These are phyloP conservation scores for Allantophomopsis lycopodina DNA, from an alignment of 2,329 filamentous ascomycete genomes.

Conservation along the genomic window DNA sequence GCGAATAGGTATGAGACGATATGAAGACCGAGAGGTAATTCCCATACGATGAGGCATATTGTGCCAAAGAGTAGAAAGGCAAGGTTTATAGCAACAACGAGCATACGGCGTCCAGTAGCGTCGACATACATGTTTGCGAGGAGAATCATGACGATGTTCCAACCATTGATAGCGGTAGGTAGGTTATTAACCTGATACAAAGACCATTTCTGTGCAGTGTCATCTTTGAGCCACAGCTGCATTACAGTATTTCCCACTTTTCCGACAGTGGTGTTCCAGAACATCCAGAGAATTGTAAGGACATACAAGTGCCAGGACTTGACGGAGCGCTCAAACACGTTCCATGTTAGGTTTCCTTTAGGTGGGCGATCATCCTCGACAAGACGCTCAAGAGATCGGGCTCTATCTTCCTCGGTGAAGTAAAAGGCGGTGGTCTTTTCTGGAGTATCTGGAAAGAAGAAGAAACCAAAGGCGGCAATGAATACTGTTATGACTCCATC, in stretches of 20 bases:
- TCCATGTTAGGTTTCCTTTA: constrained; percentile 27
- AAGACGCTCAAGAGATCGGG: constrained; percentile 24
- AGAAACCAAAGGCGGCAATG: constrained; percentile 34
- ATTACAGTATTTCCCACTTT: constrained; percentile 41
- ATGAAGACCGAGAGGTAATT: constrained; percentile 18
- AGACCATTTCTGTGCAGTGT: constrained; percentile 27
- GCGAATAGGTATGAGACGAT: constrained; percentile 22
- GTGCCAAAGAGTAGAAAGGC: constrained; percentile 17
- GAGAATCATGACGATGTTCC: constrained; percentile 34
- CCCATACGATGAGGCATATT: constrained; percentile 18
- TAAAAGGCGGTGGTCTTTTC: constrained; percentile 14
- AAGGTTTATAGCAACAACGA: constrained; percentile 18
- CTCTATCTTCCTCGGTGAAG: constrained; percentile 17
- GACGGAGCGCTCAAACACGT: constrained; percentile 38
- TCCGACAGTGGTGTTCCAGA: constrained; percentile 47
- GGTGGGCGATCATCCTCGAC: constrained; percentile 23
- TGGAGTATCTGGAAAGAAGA: constrained; percentile 22
- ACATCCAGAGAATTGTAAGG: constrained; percentile 49
- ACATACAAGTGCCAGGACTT: constrained; percentile 49
- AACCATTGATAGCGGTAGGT: constrained; percentile 31
- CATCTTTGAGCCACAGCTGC: constrained; percentile 39
- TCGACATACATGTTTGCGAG: constrained; percentile 16
- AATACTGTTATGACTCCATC: constrained; percentile 38
- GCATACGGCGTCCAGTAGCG: constrained; percentile 18
- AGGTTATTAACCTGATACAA: constrained; percentile 34